Conservation (phyloP, 1,139 yeast species). For the Sugiyamaella grinbergsii region DNA sequence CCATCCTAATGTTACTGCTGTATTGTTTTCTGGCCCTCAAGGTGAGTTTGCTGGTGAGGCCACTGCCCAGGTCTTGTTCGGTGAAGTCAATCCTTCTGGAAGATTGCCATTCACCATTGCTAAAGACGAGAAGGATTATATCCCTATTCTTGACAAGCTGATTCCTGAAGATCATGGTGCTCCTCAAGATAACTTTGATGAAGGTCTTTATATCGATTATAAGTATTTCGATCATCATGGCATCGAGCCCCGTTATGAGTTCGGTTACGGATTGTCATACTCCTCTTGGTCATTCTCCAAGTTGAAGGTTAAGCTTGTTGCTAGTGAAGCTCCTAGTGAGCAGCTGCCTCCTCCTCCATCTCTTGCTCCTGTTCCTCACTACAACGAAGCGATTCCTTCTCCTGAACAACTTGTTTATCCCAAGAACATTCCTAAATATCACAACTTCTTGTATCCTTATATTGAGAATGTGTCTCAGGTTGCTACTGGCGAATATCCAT, state of each 20-base stretch:
- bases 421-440: slow-evolving; percentile 25
- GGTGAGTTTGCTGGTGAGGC: slow-evolving; percentile 58
- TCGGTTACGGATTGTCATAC: slow-evolving; percentile 64
- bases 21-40: slow-evolving; percentile 57
- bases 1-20: slow-evolving; percentile 59
- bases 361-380: slow-evolving; percentile 39
- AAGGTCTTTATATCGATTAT: slow-evolving; percentile 50
- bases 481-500: slow-evolving; percentile 48
- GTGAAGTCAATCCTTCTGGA: slow-evolving; percentile 63
- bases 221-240: slow-evolving; percentile 57
- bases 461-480: slow-evolving; percentile 29
- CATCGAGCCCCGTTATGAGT: slow-evolving; percentile 60
- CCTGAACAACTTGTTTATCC: slow-evolving; percentile 62
- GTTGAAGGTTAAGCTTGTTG: slow-evolving; percentile 34
- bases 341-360: slow-evolving; percentile 55
- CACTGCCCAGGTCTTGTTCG: slow-evolving; percentile 55
- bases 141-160: slow-evolving; percentile 48
- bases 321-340: slow-evolving; percentile 48
- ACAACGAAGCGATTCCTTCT: slow-evolving; percentile 42
- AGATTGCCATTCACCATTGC: slow-evolving; percentile 66
- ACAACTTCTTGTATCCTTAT: slow-evolving; percentile 39
- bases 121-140: slow-evolving; percentile 55
- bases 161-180: slow-evolving; percentile 35
- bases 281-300: slow-evolving; percentile 50
- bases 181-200: slow-evolving; percentile 49